Evolutionary conservation across 805 yeast genomes (phyloP), one percentile per base, ranked within the genome.

Genomic region (Wickerhamomyces pijperi): DNA sequence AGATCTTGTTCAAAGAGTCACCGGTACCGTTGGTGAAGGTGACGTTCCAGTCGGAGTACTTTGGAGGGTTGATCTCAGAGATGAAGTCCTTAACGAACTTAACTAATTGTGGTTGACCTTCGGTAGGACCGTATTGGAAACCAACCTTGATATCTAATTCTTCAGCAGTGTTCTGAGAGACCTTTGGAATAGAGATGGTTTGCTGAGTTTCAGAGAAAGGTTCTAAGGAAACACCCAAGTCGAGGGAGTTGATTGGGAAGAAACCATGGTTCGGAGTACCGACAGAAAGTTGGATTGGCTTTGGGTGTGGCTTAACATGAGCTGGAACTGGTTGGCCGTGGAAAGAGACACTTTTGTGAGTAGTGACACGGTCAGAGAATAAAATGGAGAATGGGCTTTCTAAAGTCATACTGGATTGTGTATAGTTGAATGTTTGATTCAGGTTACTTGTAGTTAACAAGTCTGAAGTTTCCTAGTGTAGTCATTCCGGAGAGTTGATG

Each of bases 261-360:
- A 48, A 46, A 2, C 52, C 50, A 37, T 41, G 36, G 29, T 48
- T 46, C n/a, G 50, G 50, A 39, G 49, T 42, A 15, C 52, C 52
- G 34, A 45, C 49, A 23, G 42, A 37, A 19, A 45, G 35, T 6
- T 44, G 37, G 92, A 36, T 82, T 88, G 34, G 79, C 82, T 15
- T 78, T 81, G 54, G 94, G 92, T 36, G 84, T 84, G 39, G 72
- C 32, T 36, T 39, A 31, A 42, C 37, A 16, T 36, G 36, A 3
- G 31, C 46, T 18, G 49, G 49, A 31, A 46, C 28, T 7, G 47
- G 43, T 12, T 40, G 40, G 9, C 47, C 43, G 32, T 44, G 45
- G 41, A 46, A 44, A 20, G 39, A 40, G 25, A 46, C 37, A 8
- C 40, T 36, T n/a, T 33, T 14, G 41, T 47, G 42, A 34, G 38